A percentile compares a stretch with the other conserved stretches of the same genome.
These are phyloP conservation scores for Malus sieversii DNA, from an alignment of 306 rosid genomes.

Conservation along the genomic window DNA sequence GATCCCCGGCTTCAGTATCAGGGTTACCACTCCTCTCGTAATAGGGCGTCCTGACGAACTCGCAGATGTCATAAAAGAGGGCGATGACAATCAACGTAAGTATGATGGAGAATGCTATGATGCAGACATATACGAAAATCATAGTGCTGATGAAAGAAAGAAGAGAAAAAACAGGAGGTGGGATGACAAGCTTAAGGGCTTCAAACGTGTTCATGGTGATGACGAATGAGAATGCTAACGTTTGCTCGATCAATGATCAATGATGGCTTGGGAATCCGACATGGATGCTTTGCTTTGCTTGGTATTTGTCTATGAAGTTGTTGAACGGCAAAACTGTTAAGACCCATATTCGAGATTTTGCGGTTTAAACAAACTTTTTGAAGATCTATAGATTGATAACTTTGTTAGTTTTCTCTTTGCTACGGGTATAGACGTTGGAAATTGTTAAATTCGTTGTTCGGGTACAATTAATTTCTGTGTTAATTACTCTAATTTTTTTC, in stretches of 20 bases:
- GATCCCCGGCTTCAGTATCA: constrained; percentile 3
- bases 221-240: neutral
- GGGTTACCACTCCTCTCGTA: neutral
- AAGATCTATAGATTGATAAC: neutral
- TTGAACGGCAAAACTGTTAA: neutral
- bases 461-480: neutral
- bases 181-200: neutral
- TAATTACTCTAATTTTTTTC: neutral
- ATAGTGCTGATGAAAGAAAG: neutral
- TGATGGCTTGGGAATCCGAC: neutral
- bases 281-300: neutral
- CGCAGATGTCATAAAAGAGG: constrained; percentile 2
- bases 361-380: neutral
- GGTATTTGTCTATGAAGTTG: constrained; percentile 11
- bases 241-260: neutral
- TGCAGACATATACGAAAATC: constrained; percentile 13
- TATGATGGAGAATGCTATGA: constrained; percentile 12
- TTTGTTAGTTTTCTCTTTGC: neutral
- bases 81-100: constrained; percentile 9
- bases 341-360: neutral
- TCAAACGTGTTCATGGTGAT: neutral
- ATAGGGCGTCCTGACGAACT: neutral
- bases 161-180: constrained; percentile 9
- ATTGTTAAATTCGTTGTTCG: neutral
- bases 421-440: neutral